phyloP scores from a whole-genome alignment of 768 basidiomycete genomes.

The Neoboletus magnificus region DNA sequence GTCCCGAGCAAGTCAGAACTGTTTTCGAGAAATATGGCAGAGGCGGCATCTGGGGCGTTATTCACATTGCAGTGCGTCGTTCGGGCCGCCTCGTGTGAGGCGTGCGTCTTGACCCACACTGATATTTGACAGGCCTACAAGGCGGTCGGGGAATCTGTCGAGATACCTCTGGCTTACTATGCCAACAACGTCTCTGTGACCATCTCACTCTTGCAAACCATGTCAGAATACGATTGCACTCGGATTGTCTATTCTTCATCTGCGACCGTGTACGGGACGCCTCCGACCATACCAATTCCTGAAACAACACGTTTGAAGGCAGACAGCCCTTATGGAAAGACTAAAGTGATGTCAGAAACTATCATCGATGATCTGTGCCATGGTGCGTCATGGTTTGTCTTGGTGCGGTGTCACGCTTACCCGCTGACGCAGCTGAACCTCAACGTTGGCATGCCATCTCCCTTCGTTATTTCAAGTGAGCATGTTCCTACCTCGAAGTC shows the following conservation, averaged over 20 bases:
- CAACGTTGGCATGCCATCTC: slow-evolving; percentile 78
- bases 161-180: slow-evolving; percentile 92
- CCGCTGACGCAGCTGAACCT: slow-evolving; percentile 52
- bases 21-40: slow-evolving; percentile 85
- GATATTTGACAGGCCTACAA: slow-evolving; percentile 73
- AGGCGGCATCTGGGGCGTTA: slow-evolving; percentile 93
- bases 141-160: slow-evolving; percentile 94
- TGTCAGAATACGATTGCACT: slow-evolving; percentile 79
- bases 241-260: slow-evolving; percentile 96
- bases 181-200: slow-evolving; percentile 91
- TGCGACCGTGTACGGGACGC: slow-evolving; percentile 96
- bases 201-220: slow-evolving; percentile 78
- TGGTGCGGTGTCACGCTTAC: slow-evolving; percentile 1
- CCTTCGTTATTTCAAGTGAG: slow-evolving; percentile 95
- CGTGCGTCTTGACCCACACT: not conserved
- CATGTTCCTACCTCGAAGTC: not conserved
- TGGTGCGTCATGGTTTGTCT: slow-evolving; percentile 41
- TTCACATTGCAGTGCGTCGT: slow-evolving; percentile 86
- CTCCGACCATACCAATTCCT: slow-evolving; percentile 88
- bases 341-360: slow-evolving; percentile 93
- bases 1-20: slow-evolving; percentile 61
- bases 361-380: slow-evolving; percentile 87
- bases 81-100: not conserved
- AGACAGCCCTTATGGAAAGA: slow-evolving; percentile 91
- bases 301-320: slow-evolving; percentile 86